Base-by-base conservation (phyloP, 768 basidiomycete species). In the Calocera viscosa region DNA sequence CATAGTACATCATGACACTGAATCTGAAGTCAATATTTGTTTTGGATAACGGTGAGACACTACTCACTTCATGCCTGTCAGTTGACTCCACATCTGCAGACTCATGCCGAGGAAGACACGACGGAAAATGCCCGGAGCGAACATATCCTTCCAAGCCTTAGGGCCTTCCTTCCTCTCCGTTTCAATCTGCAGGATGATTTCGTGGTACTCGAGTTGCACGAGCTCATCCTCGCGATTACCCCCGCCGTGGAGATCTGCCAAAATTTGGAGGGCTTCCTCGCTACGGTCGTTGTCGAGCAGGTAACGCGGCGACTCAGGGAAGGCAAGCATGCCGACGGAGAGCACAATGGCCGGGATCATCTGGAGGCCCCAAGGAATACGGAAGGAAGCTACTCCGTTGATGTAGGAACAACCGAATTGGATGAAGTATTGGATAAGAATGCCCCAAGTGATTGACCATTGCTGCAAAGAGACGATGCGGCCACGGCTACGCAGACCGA, bases 61-160 rank as follows among this genome's bases (percentile, higher is more conserved):
- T 17, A 22, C 32, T 14, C 19, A 49, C 38, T 64, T 24, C 32
- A 65, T 43, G 30, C 65, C 70, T 14, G 68, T 70, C 1, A 71
- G 60, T 72, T 90, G 89, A 68, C 83, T 84, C 89, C 88, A 90
- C 83, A 87, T 87, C 75, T 91, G 89, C 40, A 90, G 77, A n/a
- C 80, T 80, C 68, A 81, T 80, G 39, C 88, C 90, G 28, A 91
- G 81, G 67, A 82, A 76, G 32, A 90, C 87, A 72, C 89, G 86
- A 65, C 88, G 83, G 64, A 86, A 77, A 69, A 88, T 83, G 38
- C 84, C 84, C 8, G 82, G 81, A 70, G 84, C 86, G 67, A 90
- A 69, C 22, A 90, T 77, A 74, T 91, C 88, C 14, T 80, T 69
- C 71, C 83, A 86, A 0, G 85, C 86, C 71, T 88, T 89, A 30